Base-by-base conservation (phyloP, 2,329 filamentous ascomycete genomes). In the Xylariaceae sp. region DNA sequence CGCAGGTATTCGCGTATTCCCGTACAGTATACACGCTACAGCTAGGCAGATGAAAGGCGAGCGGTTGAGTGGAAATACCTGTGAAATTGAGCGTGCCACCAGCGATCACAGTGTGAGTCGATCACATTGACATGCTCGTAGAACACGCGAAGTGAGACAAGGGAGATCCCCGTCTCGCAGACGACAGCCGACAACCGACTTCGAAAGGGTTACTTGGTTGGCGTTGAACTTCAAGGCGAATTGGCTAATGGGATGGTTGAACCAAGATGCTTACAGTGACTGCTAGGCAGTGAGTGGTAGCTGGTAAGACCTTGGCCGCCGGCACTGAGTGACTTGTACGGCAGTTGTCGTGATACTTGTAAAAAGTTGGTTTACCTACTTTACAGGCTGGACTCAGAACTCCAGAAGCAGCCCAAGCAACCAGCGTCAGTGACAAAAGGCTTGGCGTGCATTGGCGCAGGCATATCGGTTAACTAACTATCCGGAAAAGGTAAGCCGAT, bases 401-500 rank as follows among this genome's bases (percentile, higher is more conserved):
- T 30, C 23, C 23, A 42, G 9, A 42, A 42, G 37, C 18, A 42
- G 56, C 49, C 44, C 35, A 49, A 51, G 23, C 23, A 5, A 30
- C 23, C 23, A 30, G 23, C 23, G 23, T 4, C 47, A 44, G 17
- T 35, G 55, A 48, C 23, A 47, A 23, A 44, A 23, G 62, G 59
- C 57, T 60, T 47, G 37, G 55, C 51, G 57, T 50, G 34, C 30
- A 47, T 51, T 5, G 13, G 42, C 13, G 37, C 37, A 42, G 37
- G 37, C 37, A 42, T 45, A 45, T n/a, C 42, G 42, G 11, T 13
- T 45, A n/a, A 45, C 42, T 45, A 44, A 44, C 18, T 49, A 7
- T 50, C 55, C 49, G 8, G 18, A 60, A 39, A 56, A 13, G 52
- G 58, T 23, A 51, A 42, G 34, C 57, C 61, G 66, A 66, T 67